Conservation (phyloP, 768 basidiomycete species). For the Panus rudis region DNA sequence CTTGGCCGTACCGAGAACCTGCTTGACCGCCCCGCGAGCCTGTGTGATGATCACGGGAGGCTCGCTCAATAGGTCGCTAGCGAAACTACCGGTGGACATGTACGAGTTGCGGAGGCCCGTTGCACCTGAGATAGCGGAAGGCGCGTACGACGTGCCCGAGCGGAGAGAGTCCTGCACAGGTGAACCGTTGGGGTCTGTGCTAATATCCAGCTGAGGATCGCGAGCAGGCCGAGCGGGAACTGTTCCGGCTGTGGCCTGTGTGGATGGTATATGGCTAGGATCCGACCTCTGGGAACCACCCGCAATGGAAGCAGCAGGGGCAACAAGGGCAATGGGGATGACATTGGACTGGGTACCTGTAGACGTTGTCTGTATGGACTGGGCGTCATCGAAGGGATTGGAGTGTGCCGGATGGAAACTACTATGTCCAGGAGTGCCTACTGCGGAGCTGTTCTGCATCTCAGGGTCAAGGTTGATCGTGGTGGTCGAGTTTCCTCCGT, state of each 20-base stretch:
- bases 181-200: slow-evolving; percentile 32
- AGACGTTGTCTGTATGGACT: slow-evolving; percentile 72
- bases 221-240: slow-evolving; percentile 44
- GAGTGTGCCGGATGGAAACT: slow-evolving; percentile 27
- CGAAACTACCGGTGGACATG: slow-evolving; percentile 67
- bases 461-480: slow-evolving; percentile 59
- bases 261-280: slow-evolving; percentile 10
- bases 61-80: slow-evolving; percentile 75
- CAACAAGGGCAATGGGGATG: slow-evolving; percentile 78
- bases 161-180: slow-evolving; percentile 23
- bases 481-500: slow-evolving; percentile 33
- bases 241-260: slow-evolving; percentile 23
- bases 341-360: slow-evolving; percentile 80
- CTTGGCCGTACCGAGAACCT: slow-evolving; percentile 70
- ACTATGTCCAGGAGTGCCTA: slow-evolving; percentile 19
- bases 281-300: slow-evolving; percentile 17
- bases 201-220: slow-evolving; percentile 54
- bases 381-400: slow-evolving; percentile 73
- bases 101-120: slow-evolving; percentile 55
- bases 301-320: slow-evolving; percentile 49
- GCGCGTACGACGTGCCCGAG: slow-evolving; percentile 28
- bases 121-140: slow-evolving; percentile 48
- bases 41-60: slow-evolving; percentile 78
- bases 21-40: slow-evolving; percentile 50
- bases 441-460: slow-evolving; percentile 28